A percentile compares a stretch with the other conserved stretches of the same genome.
Evolutionary conservation across 805 yeast genomes (phyloP).

Genomic region (Starmerella apis): DNA sequence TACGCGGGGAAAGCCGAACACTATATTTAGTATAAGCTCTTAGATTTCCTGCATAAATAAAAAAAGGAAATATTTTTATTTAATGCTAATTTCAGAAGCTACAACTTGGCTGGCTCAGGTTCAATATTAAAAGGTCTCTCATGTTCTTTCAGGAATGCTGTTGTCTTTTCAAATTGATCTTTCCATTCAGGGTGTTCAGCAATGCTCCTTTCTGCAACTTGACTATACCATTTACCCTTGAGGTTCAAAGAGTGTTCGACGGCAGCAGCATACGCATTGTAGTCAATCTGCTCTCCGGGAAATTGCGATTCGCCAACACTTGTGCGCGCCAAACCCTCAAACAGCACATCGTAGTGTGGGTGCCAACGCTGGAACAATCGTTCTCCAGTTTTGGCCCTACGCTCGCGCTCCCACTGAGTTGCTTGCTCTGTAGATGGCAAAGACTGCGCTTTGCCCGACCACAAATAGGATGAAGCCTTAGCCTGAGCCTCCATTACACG

Average conservation of each 20-base stretch:
- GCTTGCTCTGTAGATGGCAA: slow-evolving; percentile 11
- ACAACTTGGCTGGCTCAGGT: too few species aligned
- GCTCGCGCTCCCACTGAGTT: slow-evolving; percentile 16
- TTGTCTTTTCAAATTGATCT: background rate
- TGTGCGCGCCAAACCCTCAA: slow-evolving; percentile 13
- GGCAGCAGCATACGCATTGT: background rate
- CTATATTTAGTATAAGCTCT: too few species aligned
- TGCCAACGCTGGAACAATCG: slow-evolving; percentile 18
- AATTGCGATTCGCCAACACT: slow-evolving; percentile 1
- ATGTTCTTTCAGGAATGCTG: background rate
- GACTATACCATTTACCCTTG: slow-evolving; percentile 3
- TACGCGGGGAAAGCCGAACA: too few species aligned
- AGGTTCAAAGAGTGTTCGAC: background rate
- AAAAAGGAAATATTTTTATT: too few species aligned
- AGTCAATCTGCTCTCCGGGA: slow-evolving; percentile 1
- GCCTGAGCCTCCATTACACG: slow-evolving; percentile 19
- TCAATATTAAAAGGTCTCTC: slow-evolving; percentile 1
- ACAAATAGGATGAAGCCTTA: slow-evolving; percentile 14
- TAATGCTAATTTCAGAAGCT: too few species aligned
- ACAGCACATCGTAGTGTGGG: slow-evolving; percentile 17
- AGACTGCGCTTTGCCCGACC: slow-evolving; percentile 10
- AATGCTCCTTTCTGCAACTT: background rate
- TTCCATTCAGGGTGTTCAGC: slow-evolving; percentile 5
- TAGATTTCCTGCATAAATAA: too few species aligned
- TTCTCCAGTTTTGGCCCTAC: background rate